Evolutionary conservation across 495 filamentous ascomycete genomes (phyloP).

Genomic region (Penicillium soppii): DNA sequence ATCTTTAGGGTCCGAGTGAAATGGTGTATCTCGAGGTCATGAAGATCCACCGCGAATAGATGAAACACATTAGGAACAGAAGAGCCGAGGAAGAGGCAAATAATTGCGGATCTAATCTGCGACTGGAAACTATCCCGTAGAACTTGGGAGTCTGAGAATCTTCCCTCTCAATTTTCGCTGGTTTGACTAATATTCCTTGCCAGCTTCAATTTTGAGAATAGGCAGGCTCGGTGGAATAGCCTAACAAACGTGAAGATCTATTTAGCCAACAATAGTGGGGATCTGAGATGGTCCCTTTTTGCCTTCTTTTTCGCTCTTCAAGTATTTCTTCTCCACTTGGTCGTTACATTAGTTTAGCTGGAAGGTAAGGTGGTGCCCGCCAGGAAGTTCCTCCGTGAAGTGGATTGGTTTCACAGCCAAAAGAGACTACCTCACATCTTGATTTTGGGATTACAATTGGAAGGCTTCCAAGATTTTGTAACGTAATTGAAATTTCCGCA

Average conservation of each 20-base stretch:
- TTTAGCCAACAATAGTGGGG: background rate
- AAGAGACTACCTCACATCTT: too few species aligned
- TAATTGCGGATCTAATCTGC: background rate
- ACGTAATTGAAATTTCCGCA: too few species aligned
- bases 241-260: background rate
- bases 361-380: too few species aligned
- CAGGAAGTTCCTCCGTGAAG: too few species aligned
- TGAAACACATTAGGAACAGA: background rate
- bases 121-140: background rate
- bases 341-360: background rate
- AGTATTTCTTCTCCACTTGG: background rate
- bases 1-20: background rate
- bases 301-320: background rate
- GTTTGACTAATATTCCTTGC: background rate
- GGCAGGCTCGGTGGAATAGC: background rate
- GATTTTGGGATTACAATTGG: too few species aligned
- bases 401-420: too few species aligned
- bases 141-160: background rate
- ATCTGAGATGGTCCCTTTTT: too few species aligned
- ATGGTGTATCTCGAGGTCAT: background rate
- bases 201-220: background rate
- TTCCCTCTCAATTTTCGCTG: background rate
- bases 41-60: background rate
- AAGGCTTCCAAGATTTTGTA: too few species aligned
- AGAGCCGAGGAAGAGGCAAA: background rate